Conservation (phyloP, 176 grass and related monocot genomes). For the Poa annua region DNA sequence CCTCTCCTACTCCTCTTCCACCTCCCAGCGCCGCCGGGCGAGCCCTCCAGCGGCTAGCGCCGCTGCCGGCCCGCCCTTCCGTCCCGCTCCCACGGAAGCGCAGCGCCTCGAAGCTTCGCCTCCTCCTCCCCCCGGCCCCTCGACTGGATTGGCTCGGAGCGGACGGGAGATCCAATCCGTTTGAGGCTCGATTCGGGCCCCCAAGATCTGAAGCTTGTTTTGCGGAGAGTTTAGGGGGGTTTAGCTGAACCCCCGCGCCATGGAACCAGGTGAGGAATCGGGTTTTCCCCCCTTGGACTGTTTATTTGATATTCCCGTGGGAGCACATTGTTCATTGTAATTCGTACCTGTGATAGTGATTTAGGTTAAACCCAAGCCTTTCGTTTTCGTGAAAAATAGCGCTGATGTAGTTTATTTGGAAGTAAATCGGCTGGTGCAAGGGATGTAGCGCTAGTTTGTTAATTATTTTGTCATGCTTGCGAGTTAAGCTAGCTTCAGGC, state of each 20-base stretch:
- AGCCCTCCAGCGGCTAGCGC: not conserved
- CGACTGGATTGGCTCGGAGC: not conserved
- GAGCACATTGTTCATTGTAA: not conserved
- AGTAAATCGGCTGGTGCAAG: not conserved
- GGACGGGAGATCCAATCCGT: conserved; percentile 15
- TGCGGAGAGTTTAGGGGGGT: not conserved
- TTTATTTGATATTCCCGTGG: not conserved
- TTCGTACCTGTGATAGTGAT: not conserved
- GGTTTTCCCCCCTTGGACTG: too few species aligned
- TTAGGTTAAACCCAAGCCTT: not conserved
- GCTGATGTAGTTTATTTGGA: too few species aligned
- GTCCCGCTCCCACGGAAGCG: not conserved
- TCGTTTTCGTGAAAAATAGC: not conserved
- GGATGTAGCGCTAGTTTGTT: not conserved
- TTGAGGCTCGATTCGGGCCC: not conserved
- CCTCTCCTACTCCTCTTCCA: not conserved
- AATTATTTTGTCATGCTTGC: not conserved
- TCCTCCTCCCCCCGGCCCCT: too few species aligned
- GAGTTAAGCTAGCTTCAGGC: not conserved
- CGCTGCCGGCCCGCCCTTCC: not conserved
- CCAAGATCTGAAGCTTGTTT: conserved; percentile 15
- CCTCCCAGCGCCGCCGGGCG: conserved; percentile 19
- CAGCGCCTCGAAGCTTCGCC: not conserved
- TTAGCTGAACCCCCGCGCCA: conserved; percentile 17
- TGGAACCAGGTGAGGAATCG: conserved; percentile 17